A percentile compares a stretch with the other conserved stretches of the same genome.
Conservation (phyloP, 2,329 filamentous ascomycete species). For the Colletotrichum costaricense region DNA sequence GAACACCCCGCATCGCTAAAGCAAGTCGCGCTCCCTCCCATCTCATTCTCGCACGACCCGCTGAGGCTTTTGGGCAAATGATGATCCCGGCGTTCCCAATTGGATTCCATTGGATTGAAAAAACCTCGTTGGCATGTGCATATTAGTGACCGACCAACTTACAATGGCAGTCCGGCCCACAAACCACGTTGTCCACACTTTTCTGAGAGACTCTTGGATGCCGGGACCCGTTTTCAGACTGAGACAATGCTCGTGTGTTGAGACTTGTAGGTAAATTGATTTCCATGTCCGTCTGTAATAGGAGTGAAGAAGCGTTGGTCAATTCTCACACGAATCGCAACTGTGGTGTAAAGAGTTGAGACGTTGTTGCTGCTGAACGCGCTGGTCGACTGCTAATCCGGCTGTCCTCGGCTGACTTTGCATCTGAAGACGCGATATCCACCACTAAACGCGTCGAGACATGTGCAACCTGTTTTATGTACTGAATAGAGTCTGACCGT, state of each 20-base stretch:
- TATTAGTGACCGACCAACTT: neutral
- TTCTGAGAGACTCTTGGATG: neutral
- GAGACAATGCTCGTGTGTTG: conserved; percentile 25
- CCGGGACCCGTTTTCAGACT: conserved; percentile 31
- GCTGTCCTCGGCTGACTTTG: neutral
- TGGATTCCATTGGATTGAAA: neutral
- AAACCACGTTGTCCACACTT: conserved; percentile 2
- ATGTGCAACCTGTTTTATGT: neutral
- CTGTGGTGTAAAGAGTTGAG: neutral
- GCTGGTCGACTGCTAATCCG: neutral
- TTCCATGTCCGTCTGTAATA: neutral
- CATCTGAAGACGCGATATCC: conserved; percentile 15
- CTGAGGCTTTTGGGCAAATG: conserved; percentile 20
- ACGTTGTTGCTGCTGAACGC: neutral
- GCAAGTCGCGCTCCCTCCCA: conserved; percentile 28
- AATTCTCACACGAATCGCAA: neutral
- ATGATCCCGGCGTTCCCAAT: conserved; percentile 28
- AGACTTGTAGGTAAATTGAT: neutral
- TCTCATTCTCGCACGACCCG: conserved; percentile 25
- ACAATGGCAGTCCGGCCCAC: conserved; percentile 1
- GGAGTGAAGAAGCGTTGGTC: no score
- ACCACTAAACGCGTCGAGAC: conserved; percentile 26
- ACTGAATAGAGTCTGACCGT: neutral
- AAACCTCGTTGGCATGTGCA: neutral
- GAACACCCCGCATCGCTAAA: conserved; percentile 30